Base-by-base conservation (phyloP, 1,284 basidiomycete genomes). In the Neolentinus lepideus region DNA sequence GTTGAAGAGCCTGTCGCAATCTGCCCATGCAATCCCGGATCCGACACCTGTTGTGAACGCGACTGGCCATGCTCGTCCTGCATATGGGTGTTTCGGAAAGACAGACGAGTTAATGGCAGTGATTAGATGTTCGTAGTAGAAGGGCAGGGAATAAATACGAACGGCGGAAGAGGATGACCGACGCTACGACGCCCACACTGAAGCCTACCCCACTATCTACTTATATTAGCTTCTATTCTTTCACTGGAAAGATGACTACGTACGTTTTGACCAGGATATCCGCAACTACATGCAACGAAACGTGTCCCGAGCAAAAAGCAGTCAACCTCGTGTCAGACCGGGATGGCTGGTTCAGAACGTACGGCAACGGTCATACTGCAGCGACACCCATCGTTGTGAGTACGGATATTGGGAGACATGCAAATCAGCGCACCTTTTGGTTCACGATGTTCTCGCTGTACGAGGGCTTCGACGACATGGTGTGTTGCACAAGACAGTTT, bases 1-100 rank as follows among this genome's bases (percentile, higher is more conserved):
- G 77, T 96, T 96, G 82, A 98, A 96, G 22, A 91, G 90, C 61
- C 92, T 88, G 77, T 98, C 94, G 75, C 94, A 98, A 81, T 98
- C 92, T 27, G 92, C 92, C 72, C 95, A 96, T 50, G 92, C 92
- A 56, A 87, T 85, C 59, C 92, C 92, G 51, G 85, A 78, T 50
- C 91, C 94, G 68, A 92, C 97, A 59, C 96, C 95, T 21, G 94
- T 94, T 6, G 91, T 83, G 57, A 98, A 84, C 58, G 93, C 90
- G 60, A 98, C 90, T 24, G 96, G 96, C 92, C 94, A 98, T 67
- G 90, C 91, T 62, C 95, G 92, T 77, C 96, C 95, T 98, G 70
- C 29, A 57, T 25, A 27, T 10, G 25, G 16, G 43, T n/a, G n/a
- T 6, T 31, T 31, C 29, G 12, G 12, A 31, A 31, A 31, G 29